Evolutionary conservation across 2,329 filamentous ascomycete genomes (phyloP).

Genomic region (Ophiocordyceps camponoti-saundersi): DNA sequence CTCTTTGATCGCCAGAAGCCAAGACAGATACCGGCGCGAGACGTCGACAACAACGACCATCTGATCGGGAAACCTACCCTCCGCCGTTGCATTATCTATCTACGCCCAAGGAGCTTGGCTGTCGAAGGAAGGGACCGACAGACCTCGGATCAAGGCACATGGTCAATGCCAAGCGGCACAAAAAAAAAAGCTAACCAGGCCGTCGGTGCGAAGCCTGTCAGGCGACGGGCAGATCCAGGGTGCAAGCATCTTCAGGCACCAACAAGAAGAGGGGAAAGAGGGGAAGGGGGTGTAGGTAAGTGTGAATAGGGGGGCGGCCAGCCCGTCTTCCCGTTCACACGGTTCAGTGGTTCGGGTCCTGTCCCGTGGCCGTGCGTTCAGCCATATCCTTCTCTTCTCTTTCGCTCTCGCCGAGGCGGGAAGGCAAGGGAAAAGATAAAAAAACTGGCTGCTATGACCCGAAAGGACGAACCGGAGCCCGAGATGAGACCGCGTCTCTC

Average conservation of each 20-base stretch:
- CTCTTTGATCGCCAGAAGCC: too few relatives aligned
- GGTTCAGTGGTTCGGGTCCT: too few relatives aligned
- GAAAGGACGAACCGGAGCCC: background rate
- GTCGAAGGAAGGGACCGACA: too few relatives aligned
- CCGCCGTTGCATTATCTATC: too few relatives aligned
- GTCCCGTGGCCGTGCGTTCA: background rate
- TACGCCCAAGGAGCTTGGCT: too few relatives aligned
- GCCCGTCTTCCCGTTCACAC: background rate
- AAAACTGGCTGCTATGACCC: background rate
- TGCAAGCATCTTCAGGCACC: background rate
- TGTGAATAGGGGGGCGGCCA: background rate
- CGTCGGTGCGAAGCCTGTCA: background rate
- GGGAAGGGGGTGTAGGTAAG: background rate
- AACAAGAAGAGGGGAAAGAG: background rate
- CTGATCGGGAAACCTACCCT: too few relatives aligned
- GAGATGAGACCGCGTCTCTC: background rate
- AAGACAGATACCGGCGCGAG: too few relatives aligned
- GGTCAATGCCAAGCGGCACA: background rate
- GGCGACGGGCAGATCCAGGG: too few relatives aligned
- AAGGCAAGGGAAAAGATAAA: too few relatives aligned
- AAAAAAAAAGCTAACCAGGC: background rate
- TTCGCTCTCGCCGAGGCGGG: background rate
- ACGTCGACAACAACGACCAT: too few relatives aligned
- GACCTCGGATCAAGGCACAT: background rate
- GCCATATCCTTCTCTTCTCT: too few relatives aligned